These are phyloP conservation scores for Saccharomyces hybrid DNA, from an alignment of 1,139 yeast species.

Conservation along the genomic window DNA sequence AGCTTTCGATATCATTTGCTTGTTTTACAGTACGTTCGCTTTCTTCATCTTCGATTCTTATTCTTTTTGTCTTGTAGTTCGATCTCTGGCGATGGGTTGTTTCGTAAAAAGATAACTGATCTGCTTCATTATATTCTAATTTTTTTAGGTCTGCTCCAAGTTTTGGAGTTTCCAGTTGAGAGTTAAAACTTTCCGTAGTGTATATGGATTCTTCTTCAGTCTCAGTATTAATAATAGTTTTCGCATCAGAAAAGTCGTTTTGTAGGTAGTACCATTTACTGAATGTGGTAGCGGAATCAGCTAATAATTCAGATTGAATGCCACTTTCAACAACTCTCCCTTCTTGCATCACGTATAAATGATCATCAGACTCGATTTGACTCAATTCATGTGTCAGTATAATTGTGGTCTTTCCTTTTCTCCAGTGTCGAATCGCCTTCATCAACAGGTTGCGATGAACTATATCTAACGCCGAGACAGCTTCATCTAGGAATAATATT, in stretches of 20 bases:
- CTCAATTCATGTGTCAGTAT: conserved; percentile 70
- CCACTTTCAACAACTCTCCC: conserved; percentile 50
- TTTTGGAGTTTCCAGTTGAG: conserved; percentile 9
- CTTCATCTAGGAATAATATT: conserved; percentile 74
- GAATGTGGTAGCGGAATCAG: conserved; percentile 11
- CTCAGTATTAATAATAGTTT: not conserved
- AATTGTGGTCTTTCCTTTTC: conserved; percentile 65
- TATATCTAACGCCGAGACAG: conserved; percentile 71
- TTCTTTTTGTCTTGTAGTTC: not conserved
- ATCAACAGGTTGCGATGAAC: conserved; percentile 41
- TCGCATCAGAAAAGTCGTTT: not conserved
- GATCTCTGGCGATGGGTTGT: not conserved
- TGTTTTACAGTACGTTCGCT: conserved; percentile 2
- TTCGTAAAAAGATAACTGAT: not conserved
- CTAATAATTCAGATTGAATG: conserved; percentile 31
- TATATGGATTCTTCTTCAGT: not conserved
- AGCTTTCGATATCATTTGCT: conserved; percentile 6
- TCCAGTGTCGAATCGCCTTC: conserved; percentile 48
- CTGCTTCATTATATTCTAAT: not conserved
- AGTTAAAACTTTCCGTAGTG: conserved; percentile 4
- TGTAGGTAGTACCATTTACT: conserved; percentile 1
- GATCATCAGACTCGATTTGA: conserved; percentile 48
- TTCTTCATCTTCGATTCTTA: not conserved
- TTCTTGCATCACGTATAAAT: conserved; percentile 48
- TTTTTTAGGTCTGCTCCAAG: conserved; percentile 7